Base-by-base conservation (phyloP, 2,329 filamentous ascomycete genomes). In the Nothopassalora personata region DNA sequence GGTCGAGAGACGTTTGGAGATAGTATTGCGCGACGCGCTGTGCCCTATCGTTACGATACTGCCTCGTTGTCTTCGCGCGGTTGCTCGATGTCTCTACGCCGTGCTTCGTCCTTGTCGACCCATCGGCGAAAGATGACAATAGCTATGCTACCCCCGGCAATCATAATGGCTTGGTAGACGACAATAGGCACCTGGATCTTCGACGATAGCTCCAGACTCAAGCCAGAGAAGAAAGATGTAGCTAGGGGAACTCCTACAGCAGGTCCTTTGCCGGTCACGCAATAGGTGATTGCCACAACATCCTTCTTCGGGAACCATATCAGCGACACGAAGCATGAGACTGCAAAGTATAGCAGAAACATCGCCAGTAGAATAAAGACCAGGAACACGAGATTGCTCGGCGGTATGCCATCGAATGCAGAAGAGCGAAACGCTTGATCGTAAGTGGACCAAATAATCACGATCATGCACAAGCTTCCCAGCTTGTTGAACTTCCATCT, bases 191-290 rank as follows among this genome's bases (percentile, higher is more conserved):
- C 83, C 68, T 86, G 82, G 49, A 87, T 80, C 64, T 82, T 83
- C 0, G 82, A 79, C 60, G 82, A 77, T 19, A 82, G 79, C 43
- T 82, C 73, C 47, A 82, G 73, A 63, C 81, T 79, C 9, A 83
- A 73, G 13, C 81, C 77, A 13, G 77, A 75, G 77, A 86, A 90
- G 83, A 90, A 89, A 59, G 87, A 83, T 33, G 83, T 83, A 53
- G 84, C 80, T 30, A 90, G 70, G 0, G 87, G 87, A 7, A 90
- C 87, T 0, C 87, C 86, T 58, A 90, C 77, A 2, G 83, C 85
- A 1, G 86, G 86, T 2, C 87, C 89, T 73, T 91, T 91, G 13
- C 87, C 87, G 0, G 87, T 86, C 28, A 84, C 86, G 66, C 86
- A 89, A 72, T 90, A 90, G 65, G 86, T 89, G 13, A 89, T 83